Evolutionary conservation across 2,329 filamentous ascomycete genomes (phyloP).

Genomic region (Trichophyton schoenleinii): DNA sequence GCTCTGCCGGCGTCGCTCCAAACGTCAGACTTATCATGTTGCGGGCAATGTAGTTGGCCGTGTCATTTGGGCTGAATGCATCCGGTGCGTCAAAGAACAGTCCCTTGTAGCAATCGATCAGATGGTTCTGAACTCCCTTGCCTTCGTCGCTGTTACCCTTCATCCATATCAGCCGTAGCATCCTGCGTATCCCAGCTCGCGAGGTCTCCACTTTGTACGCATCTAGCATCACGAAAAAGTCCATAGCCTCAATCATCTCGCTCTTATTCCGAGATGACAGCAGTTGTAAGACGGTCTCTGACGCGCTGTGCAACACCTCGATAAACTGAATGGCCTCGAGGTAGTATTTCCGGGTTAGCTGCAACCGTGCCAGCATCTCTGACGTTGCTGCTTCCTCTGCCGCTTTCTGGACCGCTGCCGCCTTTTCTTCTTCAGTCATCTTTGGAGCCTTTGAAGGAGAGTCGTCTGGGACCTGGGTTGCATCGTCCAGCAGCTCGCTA

Average conservation of each 20-base stretch:
- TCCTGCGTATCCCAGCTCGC: slow-evolving; percentile 80
- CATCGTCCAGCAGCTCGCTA: slow-evolving; percentile 69
- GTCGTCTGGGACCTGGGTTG: slow-evolving; percentile 59
- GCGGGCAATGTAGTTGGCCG: slow-evolving; percentile 86
- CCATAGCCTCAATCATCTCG: slow-evolving; percentile 97
- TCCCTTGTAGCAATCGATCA: slow-evolving; percentile 92
- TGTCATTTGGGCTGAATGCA: slow-evolving; percentile 73
- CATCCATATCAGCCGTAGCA: slow-evolving; percentile 96
- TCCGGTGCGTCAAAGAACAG: slow-evolving; percentile 94
- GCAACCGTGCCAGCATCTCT: slow-evolving; percentile 75
- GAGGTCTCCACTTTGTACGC: slow-evolving; percentile 94
- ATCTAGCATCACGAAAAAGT: slow-evolving; percentile 91
- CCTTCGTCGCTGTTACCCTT: slow-evolving; percentile 99
- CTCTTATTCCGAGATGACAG: slow-evolving; percentile 94
- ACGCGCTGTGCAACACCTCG: slow-evolving; percentile 74
- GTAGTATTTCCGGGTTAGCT: slow-evolving; percentile 81
- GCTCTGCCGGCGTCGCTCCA: slow-evolving; percentile 82
- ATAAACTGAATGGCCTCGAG: slow-evolving; percentile 90
- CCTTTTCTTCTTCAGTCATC: slow-evolving; percentile 69
- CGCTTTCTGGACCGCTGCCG: slow-evolving; percentile 61
- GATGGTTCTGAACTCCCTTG: slow-evolving; percentile 89
- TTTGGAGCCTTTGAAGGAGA: slow-evolving; percentile 53
- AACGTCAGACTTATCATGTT: slow-evolving; percentile 99
- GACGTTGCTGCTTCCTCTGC: slow-evolving; percentile 79
- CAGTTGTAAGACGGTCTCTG: slow-evolving; percentile 68